Conservation (phyloP, 805 yeast genomes). For the Metschnikowia dekortorum region DNA sequence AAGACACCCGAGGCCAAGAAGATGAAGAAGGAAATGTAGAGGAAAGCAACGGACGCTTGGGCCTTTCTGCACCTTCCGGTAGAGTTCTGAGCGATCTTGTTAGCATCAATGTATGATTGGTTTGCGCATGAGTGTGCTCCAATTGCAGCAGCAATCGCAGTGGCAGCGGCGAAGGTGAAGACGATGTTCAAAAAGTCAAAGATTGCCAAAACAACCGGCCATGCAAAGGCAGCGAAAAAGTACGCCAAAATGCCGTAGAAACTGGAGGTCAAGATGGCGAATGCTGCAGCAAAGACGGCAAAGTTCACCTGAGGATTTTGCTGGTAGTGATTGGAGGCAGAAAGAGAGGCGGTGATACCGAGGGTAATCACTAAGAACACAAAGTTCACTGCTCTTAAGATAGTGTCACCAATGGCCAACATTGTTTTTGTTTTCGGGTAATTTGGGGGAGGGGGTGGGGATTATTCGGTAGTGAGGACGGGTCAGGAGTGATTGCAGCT, state of each 20-base stretch:
- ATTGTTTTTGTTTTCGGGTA: conserved; percentile 23
- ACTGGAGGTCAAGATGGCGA: conserved; percentile 75
- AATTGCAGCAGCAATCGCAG: conserved; percentile 89
- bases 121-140: conserved; percentile 83
- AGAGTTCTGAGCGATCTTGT: conserved; percentile 72
- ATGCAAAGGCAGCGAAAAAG: conserved; percentile 73
- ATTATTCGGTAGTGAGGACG: not conserved
- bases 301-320: conserved; percentile 81
- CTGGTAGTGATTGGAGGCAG: conserved; percentile 53
- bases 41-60: conserved; percentile 78
- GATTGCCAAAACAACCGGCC: conserved; percentile 73
- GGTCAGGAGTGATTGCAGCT: not conserved
- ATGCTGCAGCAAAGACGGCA: conserved; percentile 81
- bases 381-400: conserved; percentile 72
- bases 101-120: conserved; percentile 59
- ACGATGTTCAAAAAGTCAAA: conserved; percentile 86
- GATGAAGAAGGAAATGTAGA: conserved; percentile 76
- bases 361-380: conserved; percentile 71
- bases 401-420: conserved; percentile 70
- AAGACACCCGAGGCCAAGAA: conserved; percentile 63
- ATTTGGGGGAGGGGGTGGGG: not conserved
- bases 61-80: conserved; percentile 90
- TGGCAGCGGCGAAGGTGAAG: conserved; percentile 91
- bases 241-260: conserved; percentile 76
- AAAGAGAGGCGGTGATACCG: conserved; percentile 87